phyloP scores from a whole-genome alignment of 1,284 basidiomycete genomes.

The Porogramme epimiltina region DNA sequence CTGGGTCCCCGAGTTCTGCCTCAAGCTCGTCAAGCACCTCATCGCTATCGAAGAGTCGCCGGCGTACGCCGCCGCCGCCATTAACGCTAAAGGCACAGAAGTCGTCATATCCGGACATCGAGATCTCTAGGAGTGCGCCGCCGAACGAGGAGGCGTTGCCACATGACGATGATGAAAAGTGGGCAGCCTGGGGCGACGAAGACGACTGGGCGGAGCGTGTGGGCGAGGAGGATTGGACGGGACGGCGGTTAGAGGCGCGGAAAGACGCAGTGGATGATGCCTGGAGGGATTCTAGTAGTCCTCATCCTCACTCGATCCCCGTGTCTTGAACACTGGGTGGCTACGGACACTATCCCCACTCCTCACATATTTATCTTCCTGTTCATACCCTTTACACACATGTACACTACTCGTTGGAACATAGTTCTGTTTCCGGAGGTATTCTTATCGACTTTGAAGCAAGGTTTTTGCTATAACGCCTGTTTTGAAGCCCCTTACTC shows the following conservation, averaged over 20 bases:
- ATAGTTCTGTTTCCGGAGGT: neutral
- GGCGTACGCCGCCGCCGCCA: constrained; percentile 44
- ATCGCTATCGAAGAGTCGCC: constrained; percentile 31
- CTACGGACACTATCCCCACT: neutral
- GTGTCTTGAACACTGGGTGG: constrained; percentile 5
- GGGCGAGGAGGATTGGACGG: constrained; percentile 52
- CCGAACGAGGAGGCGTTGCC: constrained; percentile 9
- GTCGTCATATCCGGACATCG: constrained; percentile 22
- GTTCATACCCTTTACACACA: neutral
- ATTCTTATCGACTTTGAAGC: too few species aligned
- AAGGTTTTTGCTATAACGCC: too few species aligned
- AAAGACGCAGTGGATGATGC: constrained; percentile 31
- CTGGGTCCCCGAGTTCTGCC: constrained; percentile 34
- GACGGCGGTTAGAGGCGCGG: constrained; percentile 40
- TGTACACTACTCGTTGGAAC: neutral
- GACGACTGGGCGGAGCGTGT: constrained; percentile 55
- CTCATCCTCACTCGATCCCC: constrained; percentile 2
- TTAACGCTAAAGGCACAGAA: constrained; percentile 30
- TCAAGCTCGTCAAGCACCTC: constrained; percentile 37
- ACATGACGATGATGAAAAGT: constrained; percentile 35
- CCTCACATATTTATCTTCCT: too few species aligned
- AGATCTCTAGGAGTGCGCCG: constrained; percentile 19
- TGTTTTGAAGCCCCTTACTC: too few species aligned
- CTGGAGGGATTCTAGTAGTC: constrained; percentile 22
- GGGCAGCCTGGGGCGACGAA: constrained; percentile 58